phyloP scores from a whole-genome alignment of 108 stramenopile genomes.

The Pseudonitzschia delicatissima region DNA sequence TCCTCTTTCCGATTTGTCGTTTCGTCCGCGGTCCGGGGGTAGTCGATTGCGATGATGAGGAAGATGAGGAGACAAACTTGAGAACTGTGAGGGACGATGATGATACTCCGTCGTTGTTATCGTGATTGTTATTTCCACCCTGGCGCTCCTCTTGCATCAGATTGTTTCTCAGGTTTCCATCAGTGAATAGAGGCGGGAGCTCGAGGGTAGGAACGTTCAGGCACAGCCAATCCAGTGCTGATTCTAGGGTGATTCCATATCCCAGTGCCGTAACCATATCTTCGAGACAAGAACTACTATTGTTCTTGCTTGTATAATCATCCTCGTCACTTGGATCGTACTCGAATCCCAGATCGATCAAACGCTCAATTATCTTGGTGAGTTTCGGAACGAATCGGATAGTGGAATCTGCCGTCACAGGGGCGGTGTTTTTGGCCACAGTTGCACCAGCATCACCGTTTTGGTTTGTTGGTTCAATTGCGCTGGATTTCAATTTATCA shows the following conservation, averaged over 20 bases:
- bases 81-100: conserved; percentile 11
- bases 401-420: conserved; percentile 1
- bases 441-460: not conserved
- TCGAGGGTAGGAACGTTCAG: conserved; percentile 43
- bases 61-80: not conserved
- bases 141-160: not conserved
- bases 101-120: no score
- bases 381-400: conserved; percentile 31
- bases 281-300: conserved; percentile 20
- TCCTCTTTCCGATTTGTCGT: not conserved
- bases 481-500: conserved; percentile 1
- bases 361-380: conserved; percentile 26
- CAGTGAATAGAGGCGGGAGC: conserved; percentile 57
- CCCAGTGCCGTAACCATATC: conserved; percentile 30
- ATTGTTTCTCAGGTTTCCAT: conserved; percentile 29
- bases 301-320: not conserved
- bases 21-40: not conserved
- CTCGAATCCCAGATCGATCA: conserved; percentile 36
- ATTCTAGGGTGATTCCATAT: conserved; percentile 51
- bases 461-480: not conserved
- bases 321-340: not conserved
- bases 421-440: not conserved
- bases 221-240: conserved; percentile 73
- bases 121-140: not conserved
- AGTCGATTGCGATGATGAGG: not conserved